Base-by-base conservation (phyloP, 768 basidiomycete genomes). In the Lentinus brumalis region DNA sequence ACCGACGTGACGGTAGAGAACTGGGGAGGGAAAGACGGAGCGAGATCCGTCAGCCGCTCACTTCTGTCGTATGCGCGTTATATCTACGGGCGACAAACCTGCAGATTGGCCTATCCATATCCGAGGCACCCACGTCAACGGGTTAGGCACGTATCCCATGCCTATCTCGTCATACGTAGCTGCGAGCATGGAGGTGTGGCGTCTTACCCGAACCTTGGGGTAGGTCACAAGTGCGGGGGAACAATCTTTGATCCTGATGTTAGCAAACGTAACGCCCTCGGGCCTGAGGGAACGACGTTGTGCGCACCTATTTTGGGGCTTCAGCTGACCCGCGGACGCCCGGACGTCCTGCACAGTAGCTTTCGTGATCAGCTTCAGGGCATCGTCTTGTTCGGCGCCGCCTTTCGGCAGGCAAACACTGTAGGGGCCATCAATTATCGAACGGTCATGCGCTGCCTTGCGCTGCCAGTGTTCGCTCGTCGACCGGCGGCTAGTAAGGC, bases 101-200 rank as follows among this genome's bases (percentile, higher is more conserved):
- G 16, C 16, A 21, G 14, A 44, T 56, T 35, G 29, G 38, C 51
- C 32, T 46, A 32, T 49, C 9, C 46, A 35, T 53, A 31, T 53
- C 60, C 44, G 39, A 41, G 16, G 21, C 46, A 16, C 53, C 49
- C 16, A 35, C 30, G 40, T 54, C 50, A 45, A n/a, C 50, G 40
- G 39, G 11, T 15, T 46, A 61, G 60, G 60, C 30, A 56, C 54
- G 26, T 14, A 40, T 61, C 60, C 49, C 60, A 61, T 50, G 60
- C 53, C 18, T 55, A 26, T 54, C 53, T 55, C 59, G 53, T 54
- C 29, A 53, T 40, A 38, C 10, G 35, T 45, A 44, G 16, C 52
- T 45, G 26, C 21, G 7, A 15, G 31, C 4, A 15, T 29, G 26
- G 44, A 21, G 31, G 51, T 31, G 29, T 31, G 31, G 49, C 46